Evolutionary conservation across 1,284 basidiomycete genomes (phyloP), one percentile per base, ranked within the genome.

Genomic region (Bondarzewia mesenterica): DNA sequence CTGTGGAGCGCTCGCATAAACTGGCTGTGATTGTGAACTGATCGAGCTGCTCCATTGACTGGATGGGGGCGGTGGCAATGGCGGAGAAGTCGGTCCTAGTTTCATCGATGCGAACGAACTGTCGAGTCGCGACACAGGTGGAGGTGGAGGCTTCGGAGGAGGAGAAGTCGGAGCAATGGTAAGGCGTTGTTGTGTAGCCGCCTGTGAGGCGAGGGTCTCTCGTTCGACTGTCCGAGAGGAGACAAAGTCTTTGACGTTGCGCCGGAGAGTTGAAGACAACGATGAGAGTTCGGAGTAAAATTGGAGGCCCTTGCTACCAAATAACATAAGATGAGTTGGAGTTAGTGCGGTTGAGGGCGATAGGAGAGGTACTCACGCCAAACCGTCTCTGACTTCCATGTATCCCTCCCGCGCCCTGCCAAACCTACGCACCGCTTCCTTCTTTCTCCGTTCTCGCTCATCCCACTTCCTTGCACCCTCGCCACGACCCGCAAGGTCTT

Each of bases 251-350:
- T 74, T 77, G 2, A 81, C 78, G 53, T 82, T 83, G 5, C 73
- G 66, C 46, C 74, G 71, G 6, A 97, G 73, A 7, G 73, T 75
- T 0, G 68, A 62, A 2, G 82, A 74, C 25, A 95, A 67, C 35
- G 81, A 80, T 1, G 74, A 77, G n/a, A 97, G 72, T 53, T 94
- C 89, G 5, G 72, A 73, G 64, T 98, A 97, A 66, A 96, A 99
- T 43, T 85, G 81, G 3, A 90, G 68, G 0, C 93, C 95, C 63
- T 93, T 94, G 16, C 84, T 90, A 59, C 54, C 42, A 44, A 32
- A 21, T 51, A 21, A 21, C 23, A 42, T 47, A 38, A 58, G 51
- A 49, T 14, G 26, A 36, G 29, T 38, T 26, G 35, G 25, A 16
- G 39, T 39, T 40, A 32, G 43, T 32, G 50, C 36, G 4, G 16